phyloP scores from a whole-genome alignment of 805 yeast genomes.

The Candida caryicola region DNA sequence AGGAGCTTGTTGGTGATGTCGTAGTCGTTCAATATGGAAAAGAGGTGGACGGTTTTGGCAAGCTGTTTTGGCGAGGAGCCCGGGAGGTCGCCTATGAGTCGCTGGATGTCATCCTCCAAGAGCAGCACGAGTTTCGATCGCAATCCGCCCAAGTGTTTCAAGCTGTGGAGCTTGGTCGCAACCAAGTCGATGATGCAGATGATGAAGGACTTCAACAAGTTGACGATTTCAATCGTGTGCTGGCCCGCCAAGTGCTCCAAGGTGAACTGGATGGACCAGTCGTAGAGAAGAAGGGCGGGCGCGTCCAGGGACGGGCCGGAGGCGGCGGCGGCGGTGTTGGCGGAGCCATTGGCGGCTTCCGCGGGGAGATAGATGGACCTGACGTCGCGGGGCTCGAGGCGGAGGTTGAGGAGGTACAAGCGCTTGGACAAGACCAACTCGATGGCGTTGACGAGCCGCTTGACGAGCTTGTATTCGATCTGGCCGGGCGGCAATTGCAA shows the following conservation, averaged over 20 bases:
- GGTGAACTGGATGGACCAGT: constrained; percentile 31
- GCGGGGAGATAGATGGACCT: constrained; percentile 7
- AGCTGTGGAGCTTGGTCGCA: constrained; percentile 26
- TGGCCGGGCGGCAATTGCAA: constrained; percentile 10
- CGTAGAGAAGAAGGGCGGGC: constrained; percentile 18
- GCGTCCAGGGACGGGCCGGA: neutral
- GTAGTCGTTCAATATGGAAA: constrained; percentile 35
- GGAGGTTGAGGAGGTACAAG: constrained; percentile 22
- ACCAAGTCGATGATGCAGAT: constrained; percentile 31
- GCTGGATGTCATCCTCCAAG: constrained; percentile 17
- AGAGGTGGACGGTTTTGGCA: constrained; percentile 26
- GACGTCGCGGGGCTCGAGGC: constrained; percentile 16
- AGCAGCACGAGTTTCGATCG: constrained; percentile 15
- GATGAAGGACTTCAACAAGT: constrained; percentile 30
- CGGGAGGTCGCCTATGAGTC: constrained; percentile 12
- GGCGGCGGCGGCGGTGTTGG: neutral
- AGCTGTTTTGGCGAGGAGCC: constrained; percentile 6
- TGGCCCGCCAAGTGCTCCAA: constrained; percentile 22
- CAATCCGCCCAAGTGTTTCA: constrained; percentile 22
- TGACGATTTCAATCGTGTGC: constrained; percentile 13
- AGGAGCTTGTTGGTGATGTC: constrained; percentile 30
- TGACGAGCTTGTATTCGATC: constrained; percentile 14
- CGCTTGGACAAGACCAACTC: constrained; percentile 34
- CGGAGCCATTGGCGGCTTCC: neutral
- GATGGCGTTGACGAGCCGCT: constrained; percentile 26